A percentile compares a stretch with the other conserved stretches of the same genome.
Evolutionary conservation across 257 asterid genomes (phyloP).

Genomic region (Jacaranda mimosifolia): DNA sequence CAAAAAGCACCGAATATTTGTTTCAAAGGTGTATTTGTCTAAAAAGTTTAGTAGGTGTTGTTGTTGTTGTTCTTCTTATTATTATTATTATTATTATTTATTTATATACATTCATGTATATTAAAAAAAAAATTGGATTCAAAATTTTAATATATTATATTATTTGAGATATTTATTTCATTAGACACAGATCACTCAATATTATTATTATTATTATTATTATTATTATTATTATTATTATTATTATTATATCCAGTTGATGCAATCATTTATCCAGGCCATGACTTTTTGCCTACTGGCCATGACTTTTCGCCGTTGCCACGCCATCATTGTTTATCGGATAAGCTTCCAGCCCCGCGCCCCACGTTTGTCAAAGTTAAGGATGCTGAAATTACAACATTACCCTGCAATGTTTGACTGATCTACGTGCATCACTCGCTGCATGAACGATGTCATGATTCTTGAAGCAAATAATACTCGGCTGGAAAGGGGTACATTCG

Average conservation of each 20-base stretch:
- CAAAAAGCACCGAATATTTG: no score
- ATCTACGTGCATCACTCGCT: neutral
- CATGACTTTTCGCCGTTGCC: constrained; percentile 9
- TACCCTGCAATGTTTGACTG: constrained; percentile 4
- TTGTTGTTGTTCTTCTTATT: no score
- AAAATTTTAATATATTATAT: no score
- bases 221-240: neutral
- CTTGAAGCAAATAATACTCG: neutral
- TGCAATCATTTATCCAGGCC: neutral
- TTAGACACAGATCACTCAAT: no score
- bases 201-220: no score
- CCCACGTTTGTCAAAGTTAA: neutral
- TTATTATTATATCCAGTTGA: neutral
- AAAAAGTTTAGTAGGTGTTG: no score
- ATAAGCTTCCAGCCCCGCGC: neutral
- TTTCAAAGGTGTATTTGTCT: no score
- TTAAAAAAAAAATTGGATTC: no score
- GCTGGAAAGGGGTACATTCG: neutral
- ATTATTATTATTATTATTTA: neutral
- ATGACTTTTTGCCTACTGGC: neutral
- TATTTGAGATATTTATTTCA: no score
- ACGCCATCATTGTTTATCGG: constrained; percentile 28
- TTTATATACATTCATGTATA: no score
- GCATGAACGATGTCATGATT: neutral
- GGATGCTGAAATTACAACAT: neutral